A percentile compares a stretch with the other conserved stretches of the same genome.
These are phyloP conservation scores for Phytophthora colocasiae DNA, from an alignment of 352 stramenopile species.

Conservation along the genomic window DNA sequence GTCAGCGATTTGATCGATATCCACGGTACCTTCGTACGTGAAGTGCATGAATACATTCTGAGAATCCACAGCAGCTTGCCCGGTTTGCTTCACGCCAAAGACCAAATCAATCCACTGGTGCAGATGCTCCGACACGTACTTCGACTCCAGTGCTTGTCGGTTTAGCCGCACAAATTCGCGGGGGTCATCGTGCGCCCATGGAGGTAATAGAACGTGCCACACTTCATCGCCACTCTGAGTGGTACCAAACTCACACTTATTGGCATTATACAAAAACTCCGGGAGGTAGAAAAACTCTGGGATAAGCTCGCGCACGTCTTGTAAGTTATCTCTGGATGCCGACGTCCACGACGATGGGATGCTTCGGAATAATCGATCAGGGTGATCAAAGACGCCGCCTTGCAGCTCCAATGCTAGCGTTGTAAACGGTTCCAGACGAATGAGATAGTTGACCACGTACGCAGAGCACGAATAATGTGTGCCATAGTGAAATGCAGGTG, in stretches of 20 bases:
- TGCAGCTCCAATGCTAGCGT: slow-evolving; percentile 70
- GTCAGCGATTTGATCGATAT: slow-evolving; percentile 87
- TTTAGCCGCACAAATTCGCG: slow-evolving; percentile 96
- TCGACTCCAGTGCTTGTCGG: slow-evolving; percentile 95
- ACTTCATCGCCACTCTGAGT: slow-evolving; percentile 90
- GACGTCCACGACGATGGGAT: slow-evolving; percentile 95
- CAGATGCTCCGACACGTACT: slow-evolving; percentile 96
- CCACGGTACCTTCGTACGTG: slow-evolving; percentile 83
- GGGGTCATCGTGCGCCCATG: slow-evolving; percentile 94
- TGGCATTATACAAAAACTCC: slow-evolving; percentile 84
- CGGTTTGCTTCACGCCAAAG: slow-evolving; percentile 97
- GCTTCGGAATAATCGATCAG: slow-evolving; percentile 96
- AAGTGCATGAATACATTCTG: slow-evolving; percentile 94
- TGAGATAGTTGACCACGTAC: slow-evolving; percentile 97
- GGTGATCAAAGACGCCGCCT: slow-evolving; percentile 92
- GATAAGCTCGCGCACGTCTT: slow-evolving; percentile 86
- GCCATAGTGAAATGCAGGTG: slow-evolving; percentile 96
- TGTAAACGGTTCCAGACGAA: slow-evolving; percentile 93
- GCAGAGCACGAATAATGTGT: slow-evolving; percentile 97
- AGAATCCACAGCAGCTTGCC: slow-evolving; percentile 89
- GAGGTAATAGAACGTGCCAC: slow-evolving; percentile 92
- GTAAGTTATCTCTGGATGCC: slow-evolving; percentile 92
- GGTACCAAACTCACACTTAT: slow-evolving; percentile 70
- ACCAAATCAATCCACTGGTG: slow-evolving; percentile 99
- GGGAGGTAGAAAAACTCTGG: slow-evolving; percentile 85